Conservation (phyloP, 2,329 filamentous ascomycete species). For the Lizonia empirigonia region DNA sequence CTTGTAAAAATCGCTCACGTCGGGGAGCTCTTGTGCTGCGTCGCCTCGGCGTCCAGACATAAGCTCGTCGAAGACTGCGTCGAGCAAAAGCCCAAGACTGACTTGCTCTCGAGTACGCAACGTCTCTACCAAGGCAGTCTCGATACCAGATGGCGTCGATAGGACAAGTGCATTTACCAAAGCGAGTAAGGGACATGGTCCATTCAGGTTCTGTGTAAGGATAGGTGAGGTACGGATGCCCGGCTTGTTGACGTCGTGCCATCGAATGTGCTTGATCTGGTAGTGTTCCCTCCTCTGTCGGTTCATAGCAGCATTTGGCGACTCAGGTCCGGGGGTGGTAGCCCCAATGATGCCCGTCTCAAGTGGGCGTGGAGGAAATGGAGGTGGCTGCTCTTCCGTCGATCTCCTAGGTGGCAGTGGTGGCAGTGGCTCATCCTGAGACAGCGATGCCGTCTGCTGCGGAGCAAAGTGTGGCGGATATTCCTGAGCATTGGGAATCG, state of each 20-base stretch:
- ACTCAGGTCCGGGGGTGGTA: slow-evolving; percentile 41
- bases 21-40: slow-evolving; percentile 71
- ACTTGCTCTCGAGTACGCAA: slow-evolving; percentile 84
- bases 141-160: slow-evolving; percentile 70
- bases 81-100: slow-evolving; percentile 80
- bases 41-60: slow-evolving; percentile 75
- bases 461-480: slow-evolving; percentile 5
- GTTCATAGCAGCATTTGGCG: slow-evolving; percentile 48
- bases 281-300: slow-evolving; percentile 75
- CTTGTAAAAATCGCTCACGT: slow-evolving; percentile 83
- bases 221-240: slow-evolving; percentile 82
- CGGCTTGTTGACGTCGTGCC: slow-evolving; percentile 69
- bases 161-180: slow-evolving; percentile 90
- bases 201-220: slow-evolving; percentile 90
- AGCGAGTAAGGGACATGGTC: slow-evolving; percentile 89
- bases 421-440: slow-evolving; percentile 35
- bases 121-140: slow-evolving; percentile 77
- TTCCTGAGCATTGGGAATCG: background rate
- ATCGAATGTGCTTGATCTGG: slow-evolving; percentile 88
- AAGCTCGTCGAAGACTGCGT: slow-evolving; percentile 91
- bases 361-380: slow-evolving; percentile 44
- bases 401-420: slow-evolving; percentile 40
- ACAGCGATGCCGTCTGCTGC: slow-evolving; percentile 18
- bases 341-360: slow-evolving; percentile 27
- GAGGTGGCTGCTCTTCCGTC: slow-evolving; percentile 41